Percentiles rank a stretch among this genome's conserved stretches.
Conservation (phyloP, 164 flowering plant species). For the Stephania yunnanensis region DNA sequence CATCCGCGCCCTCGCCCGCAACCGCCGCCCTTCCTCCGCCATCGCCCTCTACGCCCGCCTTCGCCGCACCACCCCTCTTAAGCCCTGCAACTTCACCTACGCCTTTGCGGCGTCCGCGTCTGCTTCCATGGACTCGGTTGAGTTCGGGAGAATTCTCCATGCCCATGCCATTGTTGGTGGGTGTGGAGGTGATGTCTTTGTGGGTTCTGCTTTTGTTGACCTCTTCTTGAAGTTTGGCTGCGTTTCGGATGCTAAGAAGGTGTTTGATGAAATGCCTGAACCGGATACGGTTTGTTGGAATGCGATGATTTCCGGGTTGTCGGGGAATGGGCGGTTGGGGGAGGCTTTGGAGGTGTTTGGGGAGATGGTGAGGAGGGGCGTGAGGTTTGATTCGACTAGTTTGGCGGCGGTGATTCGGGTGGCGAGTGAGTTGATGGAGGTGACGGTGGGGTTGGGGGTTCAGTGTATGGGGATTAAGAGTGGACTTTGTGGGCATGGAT, state of each 20-base stretch:
- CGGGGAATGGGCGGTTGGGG: constrained; percentile 34
- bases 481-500: constrained; percentile 41
- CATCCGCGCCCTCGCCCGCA: constrained; percentile 48
- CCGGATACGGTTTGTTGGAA: constrained; percentile 79
- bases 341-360: constrained; percentile 46
- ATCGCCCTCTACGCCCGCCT: constrained; percentile 43
- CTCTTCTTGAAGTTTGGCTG: constrained; percentile 44
- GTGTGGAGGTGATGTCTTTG: constrained; percentile 45
- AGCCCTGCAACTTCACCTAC: constrained; percentile 67
- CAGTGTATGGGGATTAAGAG: constrained; percentile 58
- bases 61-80: constrained; percentile 26
- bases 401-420: constrained; percentile 63
- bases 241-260: constrained; percentile 42
- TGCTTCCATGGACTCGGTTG: constrained; percentile 20
- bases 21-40: constrained; percentile 30
- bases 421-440: constrained; percentile 61
- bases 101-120: constrained; percentile 44
- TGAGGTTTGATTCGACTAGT: constrained; percentile 48
- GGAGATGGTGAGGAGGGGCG: constrained; percentile 36
- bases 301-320: constrained; percentile 74
- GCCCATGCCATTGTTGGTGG: constrained; percentile 59
- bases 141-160: constrained; percentile 46
- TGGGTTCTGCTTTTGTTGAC: constrained; percentile 58
- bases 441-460: constrained; percentile 52
- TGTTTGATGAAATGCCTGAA: constrained; percentile 60